Evolutionary conservation across 768 basidiomycete species (phyloP).

Genomic region (Naganishia vishniacii): DNA sequence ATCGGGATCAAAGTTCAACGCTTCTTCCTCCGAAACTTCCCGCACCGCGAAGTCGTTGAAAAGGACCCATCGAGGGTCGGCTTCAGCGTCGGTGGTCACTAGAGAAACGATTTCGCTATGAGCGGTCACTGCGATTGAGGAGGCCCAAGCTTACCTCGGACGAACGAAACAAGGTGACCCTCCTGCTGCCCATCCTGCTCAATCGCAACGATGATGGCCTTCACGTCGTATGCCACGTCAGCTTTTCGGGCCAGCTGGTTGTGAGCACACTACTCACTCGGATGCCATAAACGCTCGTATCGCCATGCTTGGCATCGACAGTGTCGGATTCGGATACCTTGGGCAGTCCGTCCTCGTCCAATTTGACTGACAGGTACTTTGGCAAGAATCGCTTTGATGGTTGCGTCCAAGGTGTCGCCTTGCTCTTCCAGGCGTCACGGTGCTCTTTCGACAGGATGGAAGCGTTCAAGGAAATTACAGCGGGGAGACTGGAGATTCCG

Average conservation of each 20-base stretch:
- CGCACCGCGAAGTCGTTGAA: slow-evolving; percentile 95
- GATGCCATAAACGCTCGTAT: slow-evolving; percentile 20
- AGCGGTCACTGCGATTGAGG: background rate
- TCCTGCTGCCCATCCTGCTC: slow-evolving; percentile 76
- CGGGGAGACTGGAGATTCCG: slow-evolving; percentile 55
- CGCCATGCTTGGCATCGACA: background rate
- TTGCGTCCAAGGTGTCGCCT: slow-evolving; percentile 19
- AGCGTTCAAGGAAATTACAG: slow-evolving; percentile 79
- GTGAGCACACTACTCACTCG: slow-evolving; percentile 16
- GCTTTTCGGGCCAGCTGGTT: too few species aligned
- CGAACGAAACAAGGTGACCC: slow-evolving; percentile 80
- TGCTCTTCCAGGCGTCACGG: slow-evolving; percentile 69
- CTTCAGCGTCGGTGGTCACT: slow-evolving; percentile 16
- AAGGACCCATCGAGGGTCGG: slow-evolving; percentile 66
- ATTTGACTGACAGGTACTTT: slow-evolving; percentile 10
- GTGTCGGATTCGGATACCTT: slow-evolving; percentile 7
- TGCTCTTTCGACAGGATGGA: slow-evolving; percentile 71
- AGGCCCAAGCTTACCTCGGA: slow-evolving; percentile 59
- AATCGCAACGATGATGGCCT: slow-evolving; percentile 17
- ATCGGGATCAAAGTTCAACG: slow-evolving; percentile 72
- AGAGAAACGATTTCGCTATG: background rate
- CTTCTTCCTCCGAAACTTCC: slow-evolving; percentile 78
- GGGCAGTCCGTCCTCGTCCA: background rate
- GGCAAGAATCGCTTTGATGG: slow-evolving; percentile 32
- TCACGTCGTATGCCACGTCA: background rate